Evolutionary conservation across 495 filamentous ascomycete genomes (phyloP), one percentile per base, ranked within the genome.

Genomic region (Neurospora sp.): DNA sequence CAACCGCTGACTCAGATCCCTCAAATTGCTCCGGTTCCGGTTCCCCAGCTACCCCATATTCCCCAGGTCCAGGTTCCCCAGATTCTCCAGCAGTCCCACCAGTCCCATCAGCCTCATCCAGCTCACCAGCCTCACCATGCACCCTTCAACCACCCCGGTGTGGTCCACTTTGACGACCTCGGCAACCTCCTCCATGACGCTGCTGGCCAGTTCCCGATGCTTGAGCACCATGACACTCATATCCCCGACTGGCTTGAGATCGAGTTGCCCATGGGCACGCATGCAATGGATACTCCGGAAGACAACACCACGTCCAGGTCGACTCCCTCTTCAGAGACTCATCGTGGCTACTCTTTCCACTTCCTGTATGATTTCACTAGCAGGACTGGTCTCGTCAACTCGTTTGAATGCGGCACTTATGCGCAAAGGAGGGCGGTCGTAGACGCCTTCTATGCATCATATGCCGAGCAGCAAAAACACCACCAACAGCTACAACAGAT

Each of bases 331-430:
- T 72, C 77, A 11, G 69, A 74, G 12, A 35, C 27, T 35, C 75
- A 75, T 42, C 75, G 75, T 12, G 74, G 74, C 9, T 78, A 79
- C 37, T 77, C 75, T 5, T 79, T 80, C 27, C 31, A 69, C 31
- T 80, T 79, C 18, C 74, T 80, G 18, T 76, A 75, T 70, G 75
- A 78, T 74, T 80, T 80, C 72, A 80, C 79, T 14, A 80, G 79
- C 72, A 60, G 78, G 39, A 78, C 76, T 1, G 79, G 79, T 5
- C 60, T 80, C 14, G 78, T 79, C 16, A 73, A 76, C 14, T 80
- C 79, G n/a, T 80, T 80, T 41, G 79, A 80, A 14, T 80, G 79
- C 20, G 79, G 72, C n/a, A 78, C 79, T 18, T 74, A 79, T 5
- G 41, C 60, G 16, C 76, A 79, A 23, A 70, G 79, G 6, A 74